phyloP scores from a whole-genome alignment of 2,329 filamentous ascomycete genomes.

The Penicillium sp. region DNA sequence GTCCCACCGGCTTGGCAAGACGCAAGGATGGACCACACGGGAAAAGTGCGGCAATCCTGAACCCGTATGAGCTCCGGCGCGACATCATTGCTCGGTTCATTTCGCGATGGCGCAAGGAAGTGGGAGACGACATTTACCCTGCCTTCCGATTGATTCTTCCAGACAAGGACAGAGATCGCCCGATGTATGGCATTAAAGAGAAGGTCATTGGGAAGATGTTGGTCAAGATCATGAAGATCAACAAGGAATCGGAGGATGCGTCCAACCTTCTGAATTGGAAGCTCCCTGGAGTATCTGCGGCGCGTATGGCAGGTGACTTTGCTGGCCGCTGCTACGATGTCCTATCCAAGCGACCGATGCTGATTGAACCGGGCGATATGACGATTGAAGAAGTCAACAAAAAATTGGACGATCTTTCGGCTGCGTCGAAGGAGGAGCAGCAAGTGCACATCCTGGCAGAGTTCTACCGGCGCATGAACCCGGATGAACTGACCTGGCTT shows the following conservation, averaged over 20 bases:
- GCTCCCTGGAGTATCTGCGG: conserved; percentile 69
- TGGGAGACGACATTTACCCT: conserved; percentile 91
- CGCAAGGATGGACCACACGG: conserved; percentile 64
- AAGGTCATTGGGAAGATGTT: conserved; percentile 84
- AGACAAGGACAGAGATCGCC: conserved; percentile 87
- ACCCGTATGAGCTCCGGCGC: conserved; percentile 75
- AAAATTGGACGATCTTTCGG: conserved; percentile 75
- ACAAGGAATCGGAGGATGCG: conserved; percentile 85
- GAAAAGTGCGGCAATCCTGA: conserved; percentile 49
- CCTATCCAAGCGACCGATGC: conserved; percentile 78
- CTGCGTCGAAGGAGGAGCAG: conserved; percentile 75
- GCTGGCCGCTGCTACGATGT: conserved; percentile 86
- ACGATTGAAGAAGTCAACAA: conserved; percentile 88
- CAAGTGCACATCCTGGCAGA: conserved; percentile 78
- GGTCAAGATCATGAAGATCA: conserved; percentile 91
- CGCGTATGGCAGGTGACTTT: conserved; percentile 82
- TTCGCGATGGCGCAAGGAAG: conserved; percentile 79
- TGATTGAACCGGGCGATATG: conserved; percentile 73
- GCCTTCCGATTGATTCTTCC: conserved; percentile 89
- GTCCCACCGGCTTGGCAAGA: conserved; percentile 54
- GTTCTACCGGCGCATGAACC: conserved; percentile 90
- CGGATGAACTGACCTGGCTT: conserved; percentile 91
- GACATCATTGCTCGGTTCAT: conserved; percentile 87
- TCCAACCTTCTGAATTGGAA: conserved; percentile 90
- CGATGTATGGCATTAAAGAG: conserved; percentile 94